Evolutionary conservation across 2,329 filamentous ascomycete species (phyloP), one percentile per base, ranked within the genome.

Genomic region (Nannizzia gypsea): DNA sequence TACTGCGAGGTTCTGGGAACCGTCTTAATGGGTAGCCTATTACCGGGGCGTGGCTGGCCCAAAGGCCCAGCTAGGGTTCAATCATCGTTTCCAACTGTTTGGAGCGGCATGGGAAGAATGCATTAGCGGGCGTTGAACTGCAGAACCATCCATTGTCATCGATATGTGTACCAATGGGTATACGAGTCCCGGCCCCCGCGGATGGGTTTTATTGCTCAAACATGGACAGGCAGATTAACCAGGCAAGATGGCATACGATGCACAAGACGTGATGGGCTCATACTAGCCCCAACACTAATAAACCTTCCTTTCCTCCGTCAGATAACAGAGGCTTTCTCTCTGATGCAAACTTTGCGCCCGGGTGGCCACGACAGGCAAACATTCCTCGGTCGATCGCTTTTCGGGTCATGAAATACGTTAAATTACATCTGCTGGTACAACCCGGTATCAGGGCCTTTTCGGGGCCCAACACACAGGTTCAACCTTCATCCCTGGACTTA

Each of bases 401-500:
- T 28, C 13, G 15, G 50, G 24, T 24, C 50, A 55, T 56, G n/a
- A 42, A 22, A 36, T 40, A 22, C 31, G 54, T 36, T 56, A 28
- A 36, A 36, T 40, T 28, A 56, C 54, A n/a, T 22, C 31, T 56
- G 54, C 31, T 36, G 31, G 54, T 24, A 31, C 22, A 52, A 52
- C 26, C 26, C 26, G 48, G 24, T 28, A 52, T 31, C 48, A 31
- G 22, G 28, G 28, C 54, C 54, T 28, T 36, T 20, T 36, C 26
- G 31, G 31, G 28, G 28, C 54, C 54, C 54, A 40, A 22, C 54
- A 22, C 28, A 28, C 54, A 56, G 54, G 54, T 56, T 38, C 54
- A 56, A 56, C 54, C 54, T 56, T 56, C 54, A 56, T 56, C 54
- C 50, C 50, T 55, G 50, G 31, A 20, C 26, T 13, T 40, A 56